phyloP scores from a whole-genome alignment of 2,329 filamentous ascomycete species.

The Zymoseptoria pseudotritici region DNA sequence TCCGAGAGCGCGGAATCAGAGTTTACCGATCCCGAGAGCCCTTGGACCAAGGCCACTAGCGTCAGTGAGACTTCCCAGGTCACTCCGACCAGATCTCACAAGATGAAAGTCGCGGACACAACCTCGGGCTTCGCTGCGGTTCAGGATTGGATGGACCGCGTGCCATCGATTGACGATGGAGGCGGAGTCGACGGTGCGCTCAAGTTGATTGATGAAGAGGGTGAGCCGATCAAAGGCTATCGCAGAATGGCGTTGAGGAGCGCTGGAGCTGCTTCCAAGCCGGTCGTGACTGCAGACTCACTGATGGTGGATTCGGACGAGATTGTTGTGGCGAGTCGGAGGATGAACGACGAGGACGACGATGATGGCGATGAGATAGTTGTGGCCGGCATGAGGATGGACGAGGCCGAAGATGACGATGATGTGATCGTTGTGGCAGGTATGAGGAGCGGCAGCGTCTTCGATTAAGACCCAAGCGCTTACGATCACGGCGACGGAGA shows the following conservation, averaged over 20 bases:
- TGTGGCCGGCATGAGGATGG: background rate
- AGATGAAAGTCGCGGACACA: background rate
- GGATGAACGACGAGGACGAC: background rate
- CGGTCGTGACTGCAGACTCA: background rate
- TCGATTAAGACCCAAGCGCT: background rate
- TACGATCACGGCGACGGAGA: background rate
- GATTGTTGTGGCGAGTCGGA: background rate
- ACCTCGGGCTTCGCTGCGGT: background rate
- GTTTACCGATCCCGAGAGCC: background rate
- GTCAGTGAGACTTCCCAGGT: background rate
- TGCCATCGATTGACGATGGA: background rate
- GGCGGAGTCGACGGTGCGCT: background rate
- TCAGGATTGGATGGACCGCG: background rate
- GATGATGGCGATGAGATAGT: background rate
- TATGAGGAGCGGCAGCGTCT: background rate
- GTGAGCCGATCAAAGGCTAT: constrained; percentile 4
- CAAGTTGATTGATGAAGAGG: constrained; percentile 1
- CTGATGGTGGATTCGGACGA: background rate
- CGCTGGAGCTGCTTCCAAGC: background rate
- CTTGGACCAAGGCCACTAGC: background rate
- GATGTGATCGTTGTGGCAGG: background rate
- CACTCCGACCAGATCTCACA: background rate
- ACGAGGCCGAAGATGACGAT: background rate
- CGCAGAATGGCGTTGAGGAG: background rate
- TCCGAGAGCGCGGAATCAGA: background rate